phyloP scores from a whole-genome alignment of 306 rosid genomes.

The Herpetospermum pedunculosum region DNA sequence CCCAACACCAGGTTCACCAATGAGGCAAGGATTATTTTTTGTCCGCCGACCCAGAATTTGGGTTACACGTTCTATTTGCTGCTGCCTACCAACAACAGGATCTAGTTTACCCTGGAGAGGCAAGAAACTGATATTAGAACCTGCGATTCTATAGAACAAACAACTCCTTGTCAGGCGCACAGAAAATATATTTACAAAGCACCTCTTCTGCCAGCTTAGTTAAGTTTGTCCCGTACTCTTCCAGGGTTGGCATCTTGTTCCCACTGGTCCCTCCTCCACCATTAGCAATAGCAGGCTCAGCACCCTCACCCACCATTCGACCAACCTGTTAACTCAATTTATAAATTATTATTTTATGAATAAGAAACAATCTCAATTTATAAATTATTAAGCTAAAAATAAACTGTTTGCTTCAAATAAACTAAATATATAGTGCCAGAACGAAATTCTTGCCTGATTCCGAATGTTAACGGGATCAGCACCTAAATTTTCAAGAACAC shows the following conservation, averaged over 20 bases:
- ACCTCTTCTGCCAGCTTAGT: conserved; percentile 98
- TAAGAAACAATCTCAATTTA: too few species aligned
- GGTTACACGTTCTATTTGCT: conserved; percentile 83
- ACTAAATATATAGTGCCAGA: neutral
- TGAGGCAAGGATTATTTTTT: conserved; percentile 86
- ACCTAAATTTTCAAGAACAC: conserved; percentile 91
- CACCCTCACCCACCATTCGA: conserved; percentile 99
- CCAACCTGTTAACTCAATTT: conserved; percentile 49
- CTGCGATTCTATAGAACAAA: neutral
- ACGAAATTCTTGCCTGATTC: conserved; percentile 58
- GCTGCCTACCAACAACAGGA: conserved; percentile 96
- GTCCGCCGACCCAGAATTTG: conserved; percentile 90
- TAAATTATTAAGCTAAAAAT: neutral
- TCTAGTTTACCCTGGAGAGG: conserved; percentile 70
- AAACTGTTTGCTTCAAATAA: neutral
- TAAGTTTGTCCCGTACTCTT: conserved; percentile 91
- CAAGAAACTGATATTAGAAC: neutral
- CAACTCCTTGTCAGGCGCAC: neutral
- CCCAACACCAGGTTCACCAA: conserved; percentile 98
- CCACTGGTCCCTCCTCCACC: conserved; percentile 82
- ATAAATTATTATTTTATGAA: neutral
- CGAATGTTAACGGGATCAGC: conserved; percentile 92
- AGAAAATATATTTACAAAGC: neutral
- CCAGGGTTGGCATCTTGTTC: conserved; percentile 91
- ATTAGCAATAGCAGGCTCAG: conserved; percentile 79